Conservation (phyloP, 2,329 filamentous ascomycete genomes). For the Xylariaceae sp. region DNA sequence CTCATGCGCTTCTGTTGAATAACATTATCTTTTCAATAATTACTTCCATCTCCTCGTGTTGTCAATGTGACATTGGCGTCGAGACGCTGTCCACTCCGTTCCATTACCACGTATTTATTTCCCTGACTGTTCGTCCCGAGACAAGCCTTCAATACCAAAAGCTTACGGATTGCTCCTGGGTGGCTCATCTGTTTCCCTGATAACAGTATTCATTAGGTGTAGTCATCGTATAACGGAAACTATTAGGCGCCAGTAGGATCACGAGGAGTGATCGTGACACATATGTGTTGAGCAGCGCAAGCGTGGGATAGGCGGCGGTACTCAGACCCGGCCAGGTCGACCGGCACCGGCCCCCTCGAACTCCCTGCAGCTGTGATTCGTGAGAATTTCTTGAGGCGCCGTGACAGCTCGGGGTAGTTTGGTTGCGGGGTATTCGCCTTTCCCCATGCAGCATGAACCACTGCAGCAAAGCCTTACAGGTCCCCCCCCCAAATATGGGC, state of each 20-base stretch:
- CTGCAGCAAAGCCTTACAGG: no score
- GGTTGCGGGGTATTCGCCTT: constrained; percentile 24
- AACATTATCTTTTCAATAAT: no score
- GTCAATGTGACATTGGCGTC: no score
- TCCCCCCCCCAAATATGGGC: background rate
- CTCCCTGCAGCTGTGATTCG: constrained; percentile 25
- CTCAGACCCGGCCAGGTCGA: constrained; percentile 25
- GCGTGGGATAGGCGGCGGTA: constrained; percentile 18
- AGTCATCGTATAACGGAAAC: constrained; percentile 27
- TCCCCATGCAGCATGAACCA: constrained; percentile 15
- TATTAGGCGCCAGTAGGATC: constrained; percentile 26
- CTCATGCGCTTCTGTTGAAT: no score
- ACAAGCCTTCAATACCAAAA: no score
- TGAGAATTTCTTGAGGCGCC: constrained; percentile 13
- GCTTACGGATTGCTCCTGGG: no score
- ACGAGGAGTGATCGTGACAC: constrained; percentile 21
- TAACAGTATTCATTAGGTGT: constrained; percentile 28
- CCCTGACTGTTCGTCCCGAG: no score
- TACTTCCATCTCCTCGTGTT: no score
- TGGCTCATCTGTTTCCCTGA: no score
- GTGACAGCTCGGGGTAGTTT: constrained; percentile 17
- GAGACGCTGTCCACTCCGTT: no score
- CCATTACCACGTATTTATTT: no score
- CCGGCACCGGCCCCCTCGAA: constrained; percentile 20
- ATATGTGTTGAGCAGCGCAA: no score